Evolutionary conservation across 2,329 filamentous ascomycete species (phyloP), one percentile per base, ranked within the genome.

Genomic region (Aspergillus vadensis): DNA sequence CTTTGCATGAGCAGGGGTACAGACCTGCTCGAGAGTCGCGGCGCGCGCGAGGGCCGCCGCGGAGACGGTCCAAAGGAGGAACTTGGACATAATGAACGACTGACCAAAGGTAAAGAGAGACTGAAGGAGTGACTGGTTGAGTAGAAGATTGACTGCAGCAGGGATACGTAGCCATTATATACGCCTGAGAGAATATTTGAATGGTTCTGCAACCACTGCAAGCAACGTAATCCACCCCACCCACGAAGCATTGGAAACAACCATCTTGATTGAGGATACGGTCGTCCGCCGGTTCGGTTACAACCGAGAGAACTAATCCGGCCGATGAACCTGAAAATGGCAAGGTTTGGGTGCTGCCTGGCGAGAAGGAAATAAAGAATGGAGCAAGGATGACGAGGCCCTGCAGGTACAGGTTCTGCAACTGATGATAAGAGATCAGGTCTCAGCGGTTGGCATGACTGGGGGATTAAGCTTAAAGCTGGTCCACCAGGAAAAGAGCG

Each of bases 1-100:
- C 17, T 44, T 55, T 7, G 52, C 52, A 27, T 55, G 17, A 25
- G 52, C 52, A 3, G 38, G 6, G 23, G 52, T 55, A 25, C 52
- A 55, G n/a, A 55, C 38, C 3, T 55, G 38, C 30, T 55, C 52
- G 10, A 55, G 38, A n/a, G 38, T 55, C 38, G 23, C 38, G 17
- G 52, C 52, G 9, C n/a, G 38, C 14, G 38, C 52, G 17, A 55
- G 52, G 27, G 52, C 52, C n/a, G 52, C 52, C n/a, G 52, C 52
- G 9, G 52, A 55, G 52, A 44, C 19, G 23, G 52, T 43, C 52
- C 39, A 44, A 5, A 43, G 9, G 9, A 55, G 14, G 25, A 43
- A 55, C 52, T 55, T 55, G 52, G 52, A 36, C 52, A 55, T 55
- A 27, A 12, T 43, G 51, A 54, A 44, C 7, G 52, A 44, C 30